Evolutionary conservation across 2,329 filamentous ascomycete species (phyloP), one percentile per base, ranked within the genome.

Genomic region (Aspergillus flavus): DNA sequence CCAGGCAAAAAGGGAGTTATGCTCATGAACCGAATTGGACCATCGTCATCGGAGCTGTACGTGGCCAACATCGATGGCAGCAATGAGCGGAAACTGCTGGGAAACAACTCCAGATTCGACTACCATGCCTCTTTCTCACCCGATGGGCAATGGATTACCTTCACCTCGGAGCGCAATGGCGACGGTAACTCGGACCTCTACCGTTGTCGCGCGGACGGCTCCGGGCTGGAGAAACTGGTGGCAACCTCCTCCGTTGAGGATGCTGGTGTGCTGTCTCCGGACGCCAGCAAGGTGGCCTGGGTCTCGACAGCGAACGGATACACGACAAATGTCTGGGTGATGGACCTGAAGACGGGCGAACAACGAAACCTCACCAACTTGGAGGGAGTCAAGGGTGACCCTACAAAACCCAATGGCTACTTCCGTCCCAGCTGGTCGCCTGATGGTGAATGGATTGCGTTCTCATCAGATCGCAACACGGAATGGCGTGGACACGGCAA

Each of bases 101-200:
- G 48, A 12, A 63, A 68, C 7, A 61, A 76, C 23, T 69, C 72
- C 4, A 39, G 66, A 7, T 80, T 76, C 63, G 79, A 81, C 30
- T 81, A 79, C 61, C 80, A 81, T 57, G 77, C 73, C 9, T 68
- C 66, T 4, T 81, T 76, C 61, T 80, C 78, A 1, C 70, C 75
- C 0, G 79, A 80, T 54, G 76, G 78, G 6, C 50, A 80, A 64
- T 79, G 75, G 73, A 74, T 81, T 48, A 72, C 72, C 4, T 81
- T 81, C 63, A 82, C 77, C 3, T 74, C 69, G 21, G 79, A 81
- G 68, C 76, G 78, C 2, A 71, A 70, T 39, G 79, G 73, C 11
- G 78, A 80, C 57, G 80, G 79, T 2, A 73, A 82, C 28, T 75
- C 77, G 1, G 79, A 82, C 64, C 68, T 82, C 23, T 82, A 80